These are phyloP conservation scores for Diaporthe batatas DNA, from an alignment of 2,329 filamentous ascomycete species.

Conservation along the genomic window DNA sequence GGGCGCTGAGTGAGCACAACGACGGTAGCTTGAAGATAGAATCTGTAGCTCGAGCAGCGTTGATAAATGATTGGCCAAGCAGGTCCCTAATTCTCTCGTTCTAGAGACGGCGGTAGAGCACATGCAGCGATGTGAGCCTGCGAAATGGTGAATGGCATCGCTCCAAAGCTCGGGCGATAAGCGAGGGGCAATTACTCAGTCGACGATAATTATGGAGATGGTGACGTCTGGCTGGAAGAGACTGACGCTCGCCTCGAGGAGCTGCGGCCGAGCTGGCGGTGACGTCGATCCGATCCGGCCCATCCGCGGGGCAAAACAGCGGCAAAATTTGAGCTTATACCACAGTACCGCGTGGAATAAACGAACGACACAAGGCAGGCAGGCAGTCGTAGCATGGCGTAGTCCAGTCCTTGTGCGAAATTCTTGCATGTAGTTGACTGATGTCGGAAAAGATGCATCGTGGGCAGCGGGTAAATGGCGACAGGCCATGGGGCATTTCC, in stretches of 20 bases:
- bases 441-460: neutral
- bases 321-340: neutral
- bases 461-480: constrained; percentile 22
- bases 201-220: constrained; percentile 20
- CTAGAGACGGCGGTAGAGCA: no score
- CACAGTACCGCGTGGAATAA: no score
- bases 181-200: constrained; percentile 26
- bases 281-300: constrained; percentile 34
- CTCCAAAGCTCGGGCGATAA: constrained; percentile 33
- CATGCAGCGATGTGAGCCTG: neutral
- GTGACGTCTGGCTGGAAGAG: constrained; percentile 24
- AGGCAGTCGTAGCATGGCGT: no score
- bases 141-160: constrained; percentile 5
- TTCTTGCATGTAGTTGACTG: neutral
- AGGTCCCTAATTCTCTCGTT: neutral
- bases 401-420: no score
- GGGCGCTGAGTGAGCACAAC: constrained; percentile 13
- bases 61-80: neutral
- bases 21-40: neutral
- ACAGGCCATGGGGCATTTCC: constrained; percentile 1
- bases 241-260: constrained; percentile 4
- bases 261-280: constrained; percentile 26
- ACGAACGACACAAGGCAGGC: no score
- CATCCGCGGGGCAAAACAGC: constrained; percentile 27
- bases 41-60: neutral